phyloP scores from a whole-genome alignment of 2,329 filamentous ascomycete genomes.

The Colletotrichum costaricense region DNA sequence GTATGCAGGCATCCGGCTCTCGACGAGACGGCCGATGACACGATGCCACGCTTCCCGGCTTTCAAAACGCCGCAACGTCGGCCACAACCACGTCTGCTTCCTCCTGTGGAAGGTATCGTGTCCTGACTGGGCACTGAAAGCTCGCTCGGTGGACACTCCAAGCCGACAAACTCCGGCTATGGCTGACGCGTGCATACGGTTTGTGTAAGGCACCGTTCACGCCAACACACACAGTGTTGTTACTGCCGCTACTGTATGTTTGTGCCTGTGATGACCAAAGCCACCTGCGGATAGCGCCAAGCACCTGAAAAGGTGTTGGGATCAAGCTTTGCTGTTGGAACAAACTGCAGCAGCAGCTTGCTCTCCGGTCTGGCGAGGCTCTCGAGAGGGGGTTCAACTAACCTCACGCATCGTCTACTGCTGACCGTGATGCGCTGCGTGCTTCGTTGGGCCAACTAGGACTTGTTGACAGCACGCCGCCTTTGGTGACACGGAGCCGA shows the following conservation, averaged over 20 bases:
- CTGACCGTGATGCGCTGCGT: background rate
- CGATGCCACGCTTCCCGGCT: slow-evolving; percentile 22
- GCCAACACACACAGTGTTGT: slow-evolving; percentile 1
- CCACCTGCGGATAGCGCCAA: background rate
- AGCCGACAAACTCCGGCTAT: background rate
- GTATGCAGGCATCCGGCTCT: slow-evolving; percentile 28
- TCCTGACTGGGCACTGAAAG: background rate
- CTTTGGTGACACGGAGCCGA: slow-evolving; percentile 13
- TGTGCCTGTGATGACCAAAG: background rate
- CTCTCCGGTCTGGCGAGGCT: background rate
- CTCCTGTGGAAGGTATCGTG: background rate
- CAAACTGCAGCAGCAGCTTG: background rate
- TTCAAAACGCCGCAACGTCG: slow-evolving; percentile 17
- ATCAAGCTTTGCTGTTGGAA: background rate
- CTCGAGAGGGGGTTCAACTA: background rate
- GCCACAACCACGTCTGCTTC: background rate
- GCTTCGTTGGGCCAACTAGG: background rate
- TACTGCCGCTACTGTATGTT: background rate
- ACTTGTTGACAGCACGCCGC: background rate
- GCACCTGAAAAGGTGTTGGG: background rate
- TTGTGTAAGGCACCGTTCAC: slow-evolving; percentile 8
- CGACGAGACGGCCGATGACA: background rate
- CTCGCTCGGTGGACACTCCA: background rate
- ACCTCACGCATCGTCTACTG: background rate
- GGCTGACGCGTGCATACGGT: slow-evolving; percentile 1